A percentile compares a stretch with the other conserved stretches of the same genome.
These are phyloP conservation scores for Eleusine coracana DNA, from an alignment of 176 grass and related monocot species.

Conservation along the genomic window DNA sequence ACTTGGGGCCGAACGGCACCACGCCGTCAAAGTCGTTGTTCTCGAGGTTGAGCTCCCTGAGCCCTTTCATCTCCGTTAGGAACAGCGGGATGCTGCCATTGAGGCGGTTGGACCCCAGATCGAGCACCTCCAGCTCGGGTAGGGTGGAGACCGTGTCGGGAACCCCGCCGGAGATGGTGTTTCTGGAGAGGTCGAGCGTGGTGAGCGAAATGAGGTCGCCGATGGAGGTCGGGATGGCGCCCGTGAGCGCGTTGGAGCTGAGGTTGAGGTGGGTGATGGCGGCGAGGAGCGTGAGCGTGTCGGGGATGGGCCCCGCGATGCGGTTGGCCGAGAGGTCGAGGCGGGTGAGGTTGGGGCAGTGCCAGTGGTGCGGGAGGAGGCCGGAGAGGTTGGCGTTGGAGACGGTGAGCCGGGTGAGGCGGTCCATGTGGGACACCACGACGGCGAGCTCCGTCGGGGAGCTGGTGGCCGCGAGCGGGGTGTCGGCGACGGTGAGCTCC, in stretches of 20 bases:
- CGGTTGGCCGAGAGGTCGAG: conserved; percentile 87
- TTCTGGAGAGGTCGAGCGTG: conserved; percentile 62
- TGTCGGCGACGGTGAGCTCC: conserved; percentile 63
- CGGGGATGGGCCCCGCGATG: conserved; percentile 68
- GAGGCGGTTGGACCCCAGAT: conserved; percentile 83
- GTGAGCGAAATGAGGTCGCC: conserved; percentile 79
- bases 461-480: conserved; percentile 45
- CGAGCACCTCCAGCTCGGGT: conserved; percentile 70
- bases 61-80: conserved; percentile 57
- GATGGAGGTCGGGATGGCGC: conserved; percentile 64
- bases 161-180: conserved; percentile 71
- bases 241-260: conserved; percentile 77
- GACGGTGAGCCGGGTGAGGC: conserved; percentile 58
- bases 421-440: conserved; percentile 76
- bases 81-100: conserved; percentile 84
- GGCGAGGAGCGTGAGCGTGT: conserved; percentile 68
- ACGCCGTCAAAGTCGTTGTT: conserved; percentile 90
- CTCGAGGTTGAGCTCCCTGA: conserved; percentile 77
- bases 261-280: conserved; percentile 70
- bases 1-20: conserved; percentile 74
- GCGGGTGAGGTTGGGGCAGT: conserved; percentile 72
- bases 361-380: conserved; percentile 82
- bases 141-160: conserved; percentile 73
- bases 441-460: conserved; percentile 51
- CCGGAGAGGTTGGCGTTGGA: conserved; percentile 81